Base-by-base conservation (phyloP, 73 alveolate species). In the Paramecium sexaurelia region DNA sequence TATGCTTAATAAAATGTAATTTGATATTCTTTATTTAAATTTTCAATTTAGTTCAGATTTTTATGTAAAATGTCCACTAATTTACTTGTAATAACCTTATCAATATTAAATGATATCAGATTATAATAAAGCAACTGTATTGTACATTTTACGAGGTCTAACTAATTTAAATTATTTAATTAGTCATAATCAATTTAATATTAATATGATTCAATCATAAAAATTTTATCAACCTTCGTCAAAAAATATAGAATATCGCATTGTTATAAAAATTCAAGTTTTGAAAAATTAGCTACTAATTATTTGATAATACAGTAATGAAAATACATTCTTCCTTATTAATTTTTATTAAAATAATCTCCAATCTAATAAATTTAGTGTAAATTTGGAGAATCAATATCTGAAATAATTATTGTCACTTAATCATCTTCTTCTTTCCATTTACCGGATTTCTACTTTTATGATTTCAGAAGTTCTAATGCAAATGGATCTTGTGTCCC, bases 381-480 rank as follows among this genome's bases (percentile, higher is more conserved):
- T 22, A 20, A 20, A 71, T 71, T n/a, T 35, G 7, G 5, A 2
- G 56, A 11, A 27, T 29, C 86, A 1, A 33, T 36, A 2, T 19
- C 43, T 11, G 55, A 35, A 5, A 35, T 71, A 1, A 33, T 0
- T 33, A 71, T 35, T 19, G 51, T 71, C 1, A 71, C 56, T 71
- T 71, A 36, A 71, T 71, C 20, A 13, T 35, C 57, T 71, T 71
- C 55, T 71, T 71, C 86, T 71, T 71, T 71, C 86, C 86, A 71
- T 71, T 71, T 71, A 0, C 86, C 86, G 32, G 56, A 33, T 36
- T 71, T 71, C 9, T 33, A n/a, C 13, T 71, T 71, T 7, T 71
- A 33, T 8, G 17, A 13, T 10, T 71, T 71, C n/a, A 71, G 32
- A 1, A 71, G 43, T 0, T 71, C 86, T 15, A 35, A 4, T 71